Evolutionary conservation across 1,139 yeast species (phyloP).

Genomic region (Yarrowia galli): DNA sequence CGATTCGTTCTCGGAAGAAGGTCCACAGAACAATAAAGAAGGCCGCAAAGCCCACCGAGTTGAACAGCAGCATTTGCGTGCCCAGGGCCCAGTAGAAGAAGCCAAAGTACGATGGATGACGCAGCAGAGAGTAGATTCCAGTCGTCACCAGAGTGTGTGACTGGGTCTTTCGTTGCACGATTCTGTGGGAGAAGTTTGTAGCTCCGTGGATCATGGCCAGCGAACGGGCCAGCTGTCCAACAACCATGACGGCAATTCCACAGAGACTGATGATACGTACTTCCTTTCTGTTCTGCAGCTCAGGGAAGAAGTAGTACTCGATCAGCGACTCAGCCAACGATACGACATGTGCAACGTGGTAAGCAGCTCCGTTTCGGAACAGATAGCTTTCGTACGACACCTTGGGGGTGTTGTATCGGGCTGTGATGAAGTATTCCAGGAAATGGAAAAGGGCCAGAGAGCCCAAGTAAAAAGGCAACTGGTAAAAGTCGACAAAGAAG

Average conservation of each 20-base stretch:
- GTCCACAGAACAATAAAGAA: conserved; percentile 62
- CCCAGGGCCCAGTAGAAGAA: conserved; percentile 96
- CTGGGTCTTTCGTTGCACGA: conserved; percentile 61
- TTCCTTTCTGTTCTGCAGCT: conserved; percentile 32
- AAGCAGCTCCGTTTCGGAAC: conserved; percentile 70
- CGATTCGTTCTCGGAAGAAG: conserved; percentile 73
- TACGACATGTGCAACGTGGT: conserved; percentile 66
- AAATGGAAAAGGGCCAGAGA: conserved; percentile 72
- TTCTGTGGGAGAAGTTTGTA: conserved; percentile 82
- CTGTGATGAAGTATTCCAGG: conserved; percentile 81
- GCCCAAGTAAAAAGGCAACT: conserved; percentile 60
- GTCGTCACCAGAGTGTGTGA: conserved; percentile 71
- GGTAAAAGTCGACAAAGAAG: conserved; percentile 43
- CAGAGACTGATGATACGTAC: conserved; percentile 40
- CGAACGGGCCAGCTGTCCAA: conserved; percentile 75
- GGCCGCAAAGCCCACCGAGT: conserved; percentile 61
- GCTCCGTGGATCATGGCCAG: conserved; percentile 89
- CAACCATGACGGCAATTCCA: conserved; percentile 59
- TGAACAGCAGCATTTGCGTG: conserved; percentile 71
- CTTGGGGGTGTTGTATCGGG: conserved; percentile 69
- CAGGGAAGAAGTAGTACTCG: conserved; percentile 51
- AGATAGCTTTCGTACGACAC: conserved; percentile 75
- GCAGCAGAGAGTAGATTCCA: conserved; percentile 69
- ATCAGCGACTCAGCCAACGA: conserved; percentile 59
- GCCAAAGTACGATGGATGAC: conserved; percentile 94